Base-by-base conservation (phyloP, 2,329 filamentous ascomycete species). In the Trichoderma afroharzianum region DNA sequence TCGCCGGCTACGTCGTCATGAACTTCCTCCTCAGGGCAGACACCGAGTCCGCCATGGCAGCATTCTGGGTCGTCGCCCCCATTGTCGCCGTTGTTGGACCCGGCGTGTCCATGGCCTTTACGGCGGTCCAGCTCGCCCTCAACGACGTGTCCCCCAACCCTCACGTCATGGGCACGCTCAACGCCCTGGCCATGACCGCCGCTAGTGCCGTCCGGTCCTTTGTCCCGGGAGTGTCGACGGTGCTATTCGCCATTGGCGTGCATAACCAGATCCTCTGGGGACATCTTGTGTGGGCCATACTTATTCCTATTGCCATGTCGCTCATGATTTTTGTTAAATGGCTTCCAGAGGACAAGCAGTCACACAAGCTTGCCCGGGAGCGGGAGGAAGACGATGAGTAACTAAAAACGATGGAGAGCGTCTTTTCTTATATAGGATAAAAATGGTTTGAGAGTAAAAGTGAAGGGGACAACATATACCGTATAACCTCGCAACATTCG, bases 61-160 rank as follows among this genome's bases (percentile, higher is more conserved):
- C 79, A 0, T 93, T 94, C 78, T 94, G 91, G 89, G 77, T 86
- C 3, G 3, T 81, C 0, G 78, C 75, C 1, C 73, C 81, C 0
- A 63, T 80, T 11, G 78, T 90, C 12, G 81, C 83, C 0, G n/a
- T 92, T 0, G 11, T 82, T 9, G 91, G 90, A 0, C 86, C 86
- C 14, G 89, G 89, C 1, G 87, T 93, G 0, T 86, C 85, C 63
- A 93, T 93, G 91, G 84, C 86, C 2, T 92, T 92, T 77, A 94
- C 91, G 0, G 90, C 85, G 2, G 86, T 91, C 1, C 92, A 95
- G 82, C 88, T 95, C 9, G 89, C 89, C 0, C 77, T 95, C 36
- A 95, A 95, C 79, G 92, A 95, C 71, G 88, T 92, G 2, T 86
- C 90, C 0, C 93, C 93, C 0, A 88, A 85, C 11, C 86, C 88